Conservation (phyloP, 768 basidiomycete genomes). For the Hypholoma sublateritium region DNA sequence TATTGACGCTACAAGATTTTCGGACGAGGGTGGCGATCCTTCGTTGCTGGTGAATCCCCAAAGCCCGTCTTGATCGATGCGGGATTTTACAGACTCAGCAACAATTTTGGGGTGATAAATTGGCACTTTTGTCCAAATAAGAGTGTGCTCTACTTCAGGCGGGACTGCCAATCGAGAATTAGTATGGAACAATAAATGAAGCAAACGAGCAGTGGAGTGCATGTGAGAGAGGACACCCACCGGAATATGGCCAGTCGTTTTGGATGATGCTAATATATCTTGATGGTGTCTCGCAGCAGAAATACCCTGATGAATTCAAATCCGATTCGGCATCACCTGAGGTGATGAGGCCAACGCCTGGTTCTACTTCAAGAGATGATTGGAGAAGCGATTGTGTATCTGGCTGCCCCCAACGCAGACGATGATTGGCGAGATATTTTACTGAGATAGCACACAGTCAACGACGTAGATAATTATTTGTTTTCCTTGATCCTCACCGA, state of each 20-base stretch:
- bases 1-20: slow-evolving; percentile 53
- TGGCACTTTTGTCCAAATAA: slow-evolving; percentile 78
- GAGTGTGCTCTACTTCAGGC: slow-evolving; percentile 65
- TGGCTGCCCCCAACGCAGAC: slow-evolving; percentile 75
- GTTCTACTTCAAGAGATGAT: slow-evolving; percentile 45
- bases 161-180: slow-evolving; percentile 45
- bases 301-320: slow-evolving; percentile 49
- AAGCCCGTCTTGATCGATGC: slow-evolving; percentile 72
- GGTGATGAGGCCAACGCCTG: slow-evolving; percentile 4
- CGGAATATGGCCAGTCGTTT: slow-evolving; percentile 91
- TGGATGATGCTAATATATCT: slow-evolving; percentile 67
- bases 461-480: neutral
- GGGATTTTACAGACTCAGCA: slow-evolving; percentile 46
- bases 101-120: slow-evolving; percentile 64
- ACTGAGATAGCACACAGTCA: slow-evolving; percentile 36
- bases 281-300: slow-evolving; percentile 59
- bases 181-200: neutral
- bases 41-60: slow-evolving; percentile 77
- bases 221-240: slow-evolving; percentile 33
- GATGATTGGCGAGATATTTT: slow-evolving; percentile 67
- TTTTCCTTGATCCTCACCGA: slow-evolving; percentile 43
- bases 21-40: slow-evolving; percentile 59
- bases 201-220: neutral
- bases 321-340: slow-evolving; percentile 20
- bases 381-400: slow-evolving; percentile 63